Conservation (phyloP, 1,139 yeast genomes). For the Schwanniomyces etchellsii region DNA sequence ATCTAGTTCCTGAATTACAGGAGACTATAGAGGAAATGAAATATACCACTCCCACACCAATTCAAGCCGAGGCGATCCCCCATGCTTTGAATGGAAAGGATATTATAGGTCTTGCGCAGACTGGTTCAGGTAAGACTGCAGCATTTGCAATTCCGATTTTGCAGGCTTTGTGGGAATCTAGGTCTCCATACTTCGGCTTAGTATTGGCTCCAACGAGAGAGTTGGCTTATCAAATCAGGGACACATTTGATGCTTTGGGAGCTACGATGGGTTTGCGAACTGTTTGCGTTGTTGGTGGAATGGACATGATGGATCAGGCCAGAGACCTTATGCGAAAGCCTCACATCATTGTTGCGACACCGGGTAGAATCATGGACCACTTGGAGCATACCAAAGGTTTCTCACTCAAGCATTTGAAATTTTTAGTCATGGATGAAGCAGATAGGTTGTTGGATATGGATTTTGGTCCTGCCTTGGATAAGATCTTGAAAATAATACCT, state of each 20-base stretch:
- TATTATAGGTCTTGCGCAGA: conserved; percentile 76
- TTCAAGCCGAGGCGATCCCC: conserved; percentile 88
- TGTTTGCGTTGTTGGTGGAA: conserved; percentile 92
- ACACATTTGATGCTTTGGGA: conserved; percentile 93
- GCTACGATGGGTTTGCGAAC: conserved; percentile 83
- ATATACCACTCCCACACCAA: conserved; percentile 75
- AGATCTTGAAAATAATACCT: conserved; percentile 83
- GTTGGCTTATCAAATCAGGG: conserved; percentile 91
- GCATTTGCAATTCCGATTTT: conserved; percentile 87
- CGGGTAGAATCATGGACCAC: conserved; percentile 81
- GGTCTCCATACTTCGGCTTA: conserved; percentile 81
- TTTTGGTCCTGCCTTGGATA: conserved; percentile 90
- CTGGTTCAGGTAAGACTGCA: conserved; percentile 84
- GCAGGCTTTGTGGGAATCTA: conserved; percentile 86
- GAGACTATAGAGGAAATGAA: conserved; percentile 72
- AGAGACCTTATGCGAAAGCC: conserved; percentile 91
- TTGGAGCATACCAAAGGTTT: conserved; percentile 93
- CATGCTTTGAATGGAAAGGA: conserved; percentile 84
- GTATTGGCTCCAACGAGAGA: conserved; percentile 97
- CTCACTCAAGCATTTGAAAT: conserved; percentile 71
- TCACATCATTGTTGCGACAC: conserved; percentile 88
- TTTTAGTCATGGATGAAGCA: conserved; percentile 93
- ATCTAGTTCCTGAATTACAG: conserved; percentile 73
- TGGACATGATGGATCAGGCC: conserved; percentile 98
- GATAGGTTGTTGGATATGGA: conserved; percentile 95